Evolutionary conservation across 2,329 filamentous ascomycete genomes (phyloP), one percentile per base, ranked within the genome.

Genomic region (Venturia aucupariae): DNA sequence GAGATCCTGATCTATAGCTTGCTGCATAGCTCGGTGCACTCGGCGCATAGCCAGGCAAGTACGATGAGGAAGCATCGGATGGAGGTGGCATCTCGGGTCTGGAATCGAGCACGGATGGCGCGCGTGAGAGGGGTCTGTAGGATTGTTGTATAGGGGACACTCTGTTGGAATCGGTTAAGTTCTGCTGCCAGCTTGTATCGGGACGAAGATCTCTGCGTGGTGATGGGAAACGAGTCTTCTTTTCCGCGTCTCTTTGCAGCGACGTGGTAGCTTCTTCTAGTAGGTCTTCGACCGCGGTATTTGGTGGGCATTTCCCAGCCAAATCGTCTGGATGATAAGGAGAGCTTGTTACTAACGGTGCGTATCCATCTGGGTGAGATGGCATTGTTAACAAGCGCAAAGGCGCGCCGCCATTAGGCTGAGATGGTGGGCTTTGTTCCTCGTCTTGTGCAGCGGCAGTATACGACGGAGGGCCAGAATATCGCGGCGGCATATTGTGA

Each of bases 1-100:
- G 84, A 6, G 86, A 86, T 17, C 73, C 69, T 15, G 78, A 74
- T 64, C 76, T 41, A n/a, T 67, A 64, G 22, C 41, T 35, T 11
- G 55, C 27, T 35, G 51, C 51, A 11, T 51, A 51, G 46, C 46
- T 51, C 46, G 46, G 46, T 22, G 46, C 46, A 27, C 46, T 51
- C 46, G 46, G 46, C 5, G 46, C 46, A 24, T 32, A 72, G 70
- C 89, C 90, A 5, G 85, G 82, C 1, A 83, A 80, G 68, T 90
- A 87, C 42, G n/a, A n/a, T n/a, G 85, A 82, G 3, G 86, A 84
- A 5, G 81, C 81, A 72, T 89, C 86, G 66, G 80, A 77, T 2
- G 82, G 82, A 4, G 88, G 86, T 1, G 77, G 78, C 64, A 82
- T 79, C 55, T 75, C 75, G 4, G 80, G 80, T 1, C 77, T 78